Evolutionary conservation across 306 rosid species (phyloP).

Genomic region (Quercus bicolor): DNA sequence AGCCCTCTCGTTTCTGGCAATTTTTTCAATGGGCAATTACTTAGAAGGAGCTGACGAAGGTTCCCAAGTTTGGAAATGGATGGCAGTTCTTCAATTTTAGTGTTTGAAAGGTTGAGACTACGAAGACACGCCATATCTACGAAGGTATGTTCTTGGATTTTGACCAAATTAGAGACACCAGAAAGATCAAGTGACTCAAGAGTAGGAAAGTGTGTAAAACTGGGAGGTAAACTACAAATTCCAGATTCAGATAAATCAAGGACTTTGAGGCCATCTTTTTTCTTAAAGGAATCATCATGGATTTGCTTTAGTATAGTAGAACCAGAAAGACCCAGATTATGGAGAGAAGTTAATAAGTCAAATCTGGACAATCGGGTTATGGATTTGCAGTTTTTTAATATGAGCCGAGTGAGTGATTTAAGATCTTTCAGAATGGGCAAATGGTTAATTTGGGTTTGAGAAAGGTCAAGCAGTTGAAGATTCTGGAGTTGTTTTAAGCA

Average conservation of each 20-base stretch:
- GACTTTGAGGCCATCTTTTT: constrained; percentile 12
- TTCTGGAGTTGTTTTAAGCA: constrained; percentile 1
- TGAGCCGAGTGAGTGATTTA: constrained; percentile 8
- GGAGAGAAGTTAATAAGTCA: constrained; percentile 4
- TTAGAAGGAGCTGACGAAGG: constrained; percentile 10
- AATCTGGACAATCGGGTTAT: constrained; percentile 16
- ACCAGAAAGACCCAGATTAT: constrained; percentile 29
- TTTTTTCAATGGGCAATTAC: neutral
- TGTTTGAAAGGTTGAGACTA: constrained; percentile 25
- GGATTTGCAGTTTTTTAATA: constrained; percentile 4
- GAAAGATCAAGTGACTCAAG: constrained; percentile 32
- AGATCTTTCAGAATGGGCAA: constrained; percentile 22
- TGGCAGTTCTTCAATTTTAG: neutral
- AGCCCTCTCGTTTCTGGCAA: neutral
- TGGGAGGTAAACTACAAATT: constrained; percentile 10
- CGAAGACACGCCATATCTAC: constrained; percentile 15
- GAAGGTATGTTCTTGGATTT: constrained; percentile 16
- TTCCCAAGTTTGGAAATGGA: constrained; percentile 9
- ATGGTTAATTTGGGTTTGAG: constrained; percentile 17
- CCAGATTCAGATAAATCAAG: constrained; percentile 28
- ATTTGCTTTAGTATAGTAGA: constrained; percentile 1
- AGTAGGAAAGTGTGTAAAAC: neutral
- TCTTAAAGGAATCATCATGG: constrained; percentile 17
- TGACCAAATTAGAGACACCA: neutral
- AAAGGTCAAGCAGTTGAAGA: constrained; percentile 26